Evolutionary conservation across 768 basidiomycete species (phyloP).

Genomic region (Daedaleopsis nitida): DNA sequence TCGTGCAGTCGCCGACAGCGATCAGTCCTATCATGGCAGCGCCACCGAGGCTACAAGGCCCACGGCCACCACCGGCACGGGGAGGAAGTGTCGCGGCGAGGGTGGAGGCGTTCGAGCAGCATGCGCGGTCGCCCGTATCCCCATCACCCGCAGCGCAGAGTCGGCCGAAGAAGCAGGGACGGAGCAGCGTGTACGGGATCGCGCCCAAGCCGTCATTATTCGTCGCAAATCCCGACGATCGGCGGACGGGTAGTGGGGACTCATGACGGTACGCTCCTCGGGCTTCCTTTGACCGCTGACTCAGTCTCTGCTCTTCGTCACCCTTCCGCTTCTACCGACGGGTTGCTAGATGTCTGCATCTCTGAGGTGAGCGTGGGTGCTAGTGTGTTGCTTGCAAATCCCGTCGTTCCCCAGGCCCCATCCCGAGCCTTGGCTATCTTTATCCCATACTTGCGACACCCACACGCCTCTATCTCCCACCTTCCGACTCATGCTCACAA

Average conservation of each 20-base stretch:
- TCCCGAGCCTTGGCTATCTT: no score
- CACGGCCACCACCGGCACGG: conserved; percentile 20
- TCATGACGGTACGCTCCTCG: conserved; percentile 10
- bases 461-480: background rate
- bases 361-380: no score
- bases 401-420: no score
- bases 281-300: background rate
- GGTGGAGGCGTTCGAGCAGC: conserved; percentile 60
- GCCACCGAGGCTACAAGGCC: background rate
- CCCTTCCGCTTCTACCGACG: background rate
- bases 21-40: background rate
- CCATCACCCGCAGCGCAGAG: conserved; percentile 33
- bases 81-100: conserved; percentile 48
- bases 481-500: background rate
- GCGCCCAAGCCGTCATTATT: conserved; percentile 64
- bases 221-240: conserved; percentile 69
- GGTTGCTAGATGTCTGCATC: no score
- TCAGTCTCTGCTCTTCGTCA: background rate
- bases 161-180: conserved; percentile 48
- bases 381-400: no score
- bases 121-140: conserved; percentile 28
- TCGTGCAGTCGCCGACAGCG: conserved; percentile 18
- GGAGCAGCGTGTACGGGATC: conserved; percentile 56
- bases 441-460: background rate
- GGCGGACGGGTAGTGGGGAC: conserved; percentile 21